Conservation (phyloP, 306 rosid species). For the Quercus engelmannii region DNA sequence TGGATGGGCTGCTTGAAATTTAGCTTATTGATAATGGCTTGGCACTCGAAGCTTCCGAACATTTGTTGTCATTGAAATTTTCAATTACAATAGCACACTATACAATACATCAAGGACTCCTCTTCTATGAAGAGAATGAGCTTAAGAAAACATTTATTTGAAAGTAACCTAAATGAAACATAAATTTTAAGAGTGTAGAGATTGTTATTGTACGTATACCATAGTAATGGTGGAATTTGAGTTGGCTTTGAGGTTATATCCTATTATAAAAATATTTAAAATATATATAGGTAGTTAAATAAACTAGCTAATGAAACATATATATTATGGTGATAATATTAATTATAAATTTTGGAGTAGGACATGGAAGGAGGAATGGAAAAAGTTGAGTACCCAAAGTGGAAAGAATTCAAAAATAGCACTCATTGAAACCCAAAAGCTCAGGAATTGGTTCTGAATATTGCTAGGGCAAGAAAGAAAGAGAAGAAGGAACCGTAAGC, state of each 20-base stretch:
- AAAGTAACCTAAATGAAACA: background rate
- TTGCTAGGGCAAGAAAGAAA: conserved; percentile 19
- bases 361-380: conserved; percentile 3
- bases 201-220: too few relatives aligned
- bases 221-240: too few relatives aligned
- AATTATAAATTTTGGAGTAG: too few relatives aligned
- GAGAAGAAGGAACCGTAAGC: conserved; percentile 15
- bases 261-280: too few relatives aligned
- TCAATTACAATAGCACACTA: background rate
- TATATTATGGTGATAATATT: too few relatives aligned
- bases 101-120: background rate
- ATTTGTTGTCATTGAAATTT: background rate
- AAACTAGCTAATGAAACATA: too few relatives aligned
- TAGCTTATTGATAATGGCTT: background rate
- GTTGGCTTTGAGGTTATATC: too few relatives aligned
- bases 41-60: background rate
- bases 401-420: conserved; percentile 44
- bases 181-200: too few relatives aligned
- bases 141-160: background rate
- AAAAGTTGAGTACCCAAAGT: conserved; percentile 26
- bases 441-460: conserved; percentile 25
- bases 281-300: too few relatives aligned
- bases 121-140: background rate
- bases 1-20: background rate
- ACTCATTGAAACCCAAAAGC: conserved; percentile 37